phyloP scores from a whole-genome alignment of 768 basidiomycete genomes.

The Suillus brevipes region DNA sequence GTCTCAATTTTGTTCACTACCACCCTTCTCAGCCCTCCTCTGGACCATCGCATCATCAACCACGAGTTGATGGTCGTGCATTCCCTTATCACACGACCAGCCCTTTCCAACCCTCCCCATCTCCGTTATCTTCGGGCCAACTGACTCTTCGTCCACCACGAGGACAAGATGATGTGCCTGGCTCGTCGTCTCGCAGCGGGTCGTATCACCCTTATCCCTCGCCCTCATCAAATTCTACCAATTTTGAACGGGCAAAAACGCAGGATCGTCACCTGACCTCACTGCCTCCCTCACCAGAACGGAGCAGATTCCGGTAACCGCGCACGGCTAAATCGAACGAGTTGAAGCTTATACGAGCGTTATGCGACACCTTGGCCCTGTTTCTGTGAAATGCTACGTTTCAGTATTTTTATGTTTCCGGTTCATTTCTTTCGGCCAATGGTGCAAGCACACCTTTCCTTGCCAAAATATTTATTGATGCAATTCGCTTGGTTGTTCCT shows the following conservation, averaged over 20 bases:
- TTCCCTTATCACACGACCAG: slow-evolving; percentile 25
- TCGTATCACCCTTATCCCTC: slow-evolving; percentile 35
- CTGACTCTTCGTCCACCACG: slow-evolving; percentile 35
- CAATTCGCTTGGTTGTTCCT: slow-evolving; percentile 14
- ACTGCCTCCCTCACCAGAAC: slow-evolving; percentile 35
- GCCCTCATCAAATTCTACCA: slow-evolving; percentile 41
- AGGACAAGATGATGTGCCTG: slow-evolving; percentile 36
- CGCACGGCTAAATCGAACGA: slow-evolving; percentile 23
- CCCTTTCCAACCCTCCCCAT: slow-evolving; percentile 45
- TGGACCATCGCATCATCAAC: slow-evolving; percentile 33
- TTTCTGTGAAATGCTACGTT: slow-evolving; percentile 4
- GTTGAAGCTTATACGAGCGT: not conserved
- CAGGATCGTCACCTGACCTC: slow-evolving; percentile 48
- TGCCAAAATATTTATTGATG: slow-evolving; percentile 18
- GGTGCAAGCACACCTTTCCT: slow-evolving; percentile 6
- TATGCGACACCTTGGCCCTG: slow-evolving; percentile 8
- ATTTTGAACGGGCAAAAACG: slow-evolving; percentile 59
- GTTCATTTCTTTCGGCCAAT: slow-evolving; percentile 7
- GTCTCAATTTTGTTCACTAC: slow-evolving; percentile 62
- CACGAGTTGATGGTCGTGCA: slow-evolving; percentile 29
- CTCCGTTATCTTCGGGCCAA: slow-evolving; percentile 35
- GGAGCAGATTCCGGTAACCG: slow-evolving; percentile 23
- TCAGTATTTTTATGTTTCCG: slow-evolving; percentile 4
- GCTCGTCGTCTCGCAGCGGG: slow-evolving; percentile 38
- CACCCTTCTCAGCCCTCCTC: slow-evolving; percentile 37